phyloP scores from a whole-genome alignment of 257 asterid genomes.

The Fraxinus pennsylvanica region DNA sequence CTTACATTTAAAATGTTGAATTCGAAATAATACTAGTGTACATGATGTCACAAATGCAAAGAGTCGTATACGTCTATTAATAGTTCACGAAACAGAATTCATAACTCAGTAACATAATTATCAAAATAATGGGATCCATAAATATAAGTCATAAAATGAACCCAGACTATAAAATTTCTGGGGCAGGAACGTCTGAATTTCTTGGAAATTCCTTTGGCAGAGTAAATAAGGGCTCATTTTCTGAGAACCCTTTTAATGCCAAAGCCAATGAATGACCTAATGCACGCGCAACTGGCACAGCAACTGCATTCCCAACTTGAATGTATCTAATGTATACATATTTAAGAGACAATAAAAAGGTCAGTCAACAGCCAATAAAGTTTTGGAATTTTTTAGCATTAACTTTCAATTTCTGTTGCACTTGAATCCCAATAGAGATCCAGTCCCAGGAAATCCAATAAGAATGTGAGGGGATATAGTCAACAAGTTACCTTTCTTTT shows the following conservation, averaged over 20 bases:
- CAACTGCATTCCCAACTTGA: constrained; percentile 93
- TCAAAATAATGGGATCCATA: background rate
- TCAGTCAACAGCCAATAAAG: background rate
- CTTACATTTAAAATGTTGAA: background rate
- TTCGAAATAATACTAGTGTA: background rate
- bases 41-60: background rate
- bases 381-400: background rate
- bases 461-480: background rate
- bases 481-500: constrained; percentile 55
- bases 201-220: constrained; percentile 54
- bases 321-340: constrained; percentile 46
- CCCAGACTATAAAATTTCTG: background rate
- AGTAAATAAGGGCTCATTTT: constrained; percentile 34
- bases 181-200: constrained; percentile 24
- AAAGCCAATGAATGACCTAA: constrained; percentile 61
- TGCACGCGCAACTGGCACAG: constrained; percentile 81
- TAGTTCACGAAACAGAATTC: background rate
- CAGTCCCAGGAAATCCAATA: background rate
- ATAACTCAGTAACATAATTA: background rate
- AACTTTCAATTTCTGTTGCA: background rate
- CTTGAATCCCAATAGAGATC: background rate
- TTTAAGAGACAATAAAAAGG: background rate
- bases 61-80: background rate
- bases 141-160: background rate
- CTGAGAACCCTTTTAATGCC: constrained; percentile 49